Evolutionary conservation across 495 filamentous ascomycete genomes (phyloP), one percentile per base, ranked within the genome.

Genomic region (Aspergillus conjunctus): DNA sequence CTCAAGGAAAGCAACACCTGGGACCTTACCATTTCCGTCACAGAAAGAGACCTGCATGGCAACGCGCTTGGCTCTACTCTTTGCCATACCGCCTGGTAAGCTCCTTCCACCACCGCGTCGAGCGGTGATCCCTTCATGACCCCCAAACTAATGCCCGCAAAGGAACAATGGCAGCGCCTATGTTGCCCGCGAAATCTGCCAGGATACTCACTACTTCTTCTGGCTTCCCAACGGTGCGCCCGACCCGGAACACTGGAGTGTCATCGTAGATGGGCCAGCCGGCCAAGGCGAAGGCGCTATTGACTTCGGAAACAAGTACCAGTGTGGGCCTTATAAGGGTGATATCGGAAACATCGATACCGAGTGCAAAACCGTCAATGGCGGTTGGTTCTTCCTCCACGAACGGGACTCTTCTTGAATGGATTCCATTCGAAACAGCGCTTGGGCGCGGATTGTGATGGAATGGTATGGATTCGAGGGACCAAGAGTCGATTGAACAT

Each of bases 1-100:
- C 55, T 58, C 30, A 58, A 37, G 9, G 55, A 58, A 18, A 58
- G 55, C 55, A 50, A 58, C 55, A 50, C 44, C 44, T 58, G 45
- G 44, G 55, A 58, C 30, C 44, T 58, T 1, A 58, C 55, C n/a
- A 50, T 50, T 33, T 37, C 31, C 30, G 45, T 50, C 3, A 58
- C 55, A 3, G 31, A 37, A 31, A 30, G 55, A 15, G 44, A 50
- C 18, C n/a, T 44, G 9, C 6, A 30, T 6, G 55, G 55, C 17
- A 33, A 49, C 9, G 44, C 55, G 0, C n/a, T 58, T 1, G 44
- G 31, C 1, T 50, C 55, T 0, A 58, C 55, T 0, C 17, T 20
- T 10, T 58, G 55, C 55, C 55, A 58, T 31, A 50, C 30, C 11
- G 55, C 44, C 26, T 58, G 44, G 55, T 58, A 50, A 26, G 44